Base-by-base conservation (phyloP, 768 basidiomycete species). In the Lactarius deliciosus region DNA sequence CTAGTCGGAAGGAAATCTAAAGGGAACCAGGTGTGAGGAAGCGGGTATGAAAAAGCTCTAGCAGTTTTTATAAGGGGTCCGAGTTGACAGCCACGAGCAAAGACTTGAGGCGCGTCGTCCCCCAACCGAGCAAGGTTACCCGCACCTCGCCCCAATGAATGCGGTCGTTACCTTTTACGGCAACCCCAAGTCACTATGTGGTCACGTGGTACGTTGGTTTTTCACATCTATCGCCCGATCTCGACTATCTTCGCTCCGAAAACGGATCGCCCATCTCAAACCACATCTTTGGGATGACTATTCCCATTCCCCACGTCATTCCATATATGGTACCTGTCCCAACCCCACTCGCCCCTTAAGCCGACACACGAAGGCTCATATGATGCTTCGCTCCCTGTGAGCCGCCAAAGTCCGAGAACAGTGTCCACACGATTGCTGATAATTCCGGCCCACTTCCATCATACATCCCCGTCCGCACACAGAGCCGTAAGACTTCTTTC, bases 101-200 rank as follows among this genome's bases (percentile, higher is more conserved):
- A 63, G 32, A 56, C 36, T 62, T 53, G 22, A 41, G 53, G 36
- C 57, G 62, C 38, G 61, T 57, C 62, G 55, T 57, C 56, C 55
- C 69, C 70, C 70, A 69, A 69, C 68, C 69, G 59, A 63, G 68
- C 58, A 60, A 61, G 20, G 32, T 13, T 36, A 30, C 50, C 18
- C 47, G 40, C 13, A 25, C 36, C 25, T 64, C 61, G 54, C 69
- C 69, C 69, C 68, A 70, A 70, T 20, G 63, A 65, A 65, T 65
- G 43, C 40, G 50, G 50, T 40, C 28, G 8, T 53, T 56, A 18
- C 67, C 64, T 32, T 66, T 68, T 61, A 59, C 25, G 61, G 61
- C 34, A 69, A 69, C 69, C 69, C 69, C 69, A 69, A 43, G 62
- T 68, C 59, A 30, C 60, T 13, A 55, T 60, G 32, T 25, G 54